Conservation (phyloP, 805 yeast genomes). For the Suhomyces sp. region DNA sequence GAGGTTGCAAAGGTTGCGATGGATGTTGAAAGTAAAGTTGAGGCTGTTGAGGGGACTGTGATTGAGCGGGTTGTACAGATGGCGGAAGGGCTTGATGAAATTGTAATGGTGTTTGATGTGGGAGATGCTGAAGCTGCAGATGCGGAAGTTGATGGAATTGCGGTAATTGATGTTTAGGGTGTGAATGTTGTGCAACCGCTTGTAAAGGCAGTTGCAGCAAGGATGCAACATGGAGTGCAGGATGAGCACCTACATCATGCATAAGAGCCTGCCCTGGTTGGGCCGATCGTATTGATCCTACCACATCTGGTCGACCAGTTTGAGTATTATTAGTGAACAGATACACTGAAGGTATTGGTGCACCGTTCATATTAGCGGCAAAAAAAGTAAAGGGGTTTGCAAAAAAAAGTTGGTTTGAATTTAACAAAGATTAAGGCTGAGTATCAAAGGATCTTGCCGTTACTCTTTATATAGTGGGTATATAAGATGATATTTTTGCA, state of each 20-base stretch:
- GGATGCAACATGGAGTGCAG: slow-evolving; percentile 1
- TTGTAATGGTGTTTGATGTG: not conserved
- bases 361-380: slow-evolving; percentile 9
- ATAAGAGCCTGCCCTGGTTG: slow-evolving; percentile 7
- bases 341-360: slow-evolving; percentile 8
- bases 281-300: not conserved
- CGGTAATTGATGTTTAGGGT: not conserved
- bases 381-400: slow-evolving; percentile 3
- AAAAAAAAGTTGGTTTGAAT: not conserved
- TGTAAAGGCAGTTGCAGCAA: slow-evolving; percentile 5
- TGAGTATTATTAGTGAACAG: slow-evolving; percentile 1
- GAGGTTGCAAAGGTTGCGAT: slow-evolving; percentile 8
- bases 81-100: slow-evolving; percentile 2
- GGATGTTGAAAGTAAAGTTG: slow-evolving; percentile 6
- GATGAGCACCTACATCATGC: slow-evolving; percentile 2
- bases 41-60: not conserved
- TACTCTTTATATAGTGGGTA: not conserved
- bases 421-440: not conserved
- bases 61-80: slow-evolving; percentile 1
- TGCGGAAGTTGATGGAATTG: slow-evolving; percentile 5
- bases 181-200: not conserved
- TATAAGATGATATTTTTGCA: not conserved
- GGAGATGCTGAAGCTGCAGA: slow-evolving; percentile 7
- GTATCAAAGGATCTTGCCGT: not conserved
- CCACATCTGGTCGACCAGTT: not conserved